These are phyloP conservation scores for Elongisporangium prolatum DNA, from an alignment of 352 stramenopile species.

Conservation along the genomic window DNA sequence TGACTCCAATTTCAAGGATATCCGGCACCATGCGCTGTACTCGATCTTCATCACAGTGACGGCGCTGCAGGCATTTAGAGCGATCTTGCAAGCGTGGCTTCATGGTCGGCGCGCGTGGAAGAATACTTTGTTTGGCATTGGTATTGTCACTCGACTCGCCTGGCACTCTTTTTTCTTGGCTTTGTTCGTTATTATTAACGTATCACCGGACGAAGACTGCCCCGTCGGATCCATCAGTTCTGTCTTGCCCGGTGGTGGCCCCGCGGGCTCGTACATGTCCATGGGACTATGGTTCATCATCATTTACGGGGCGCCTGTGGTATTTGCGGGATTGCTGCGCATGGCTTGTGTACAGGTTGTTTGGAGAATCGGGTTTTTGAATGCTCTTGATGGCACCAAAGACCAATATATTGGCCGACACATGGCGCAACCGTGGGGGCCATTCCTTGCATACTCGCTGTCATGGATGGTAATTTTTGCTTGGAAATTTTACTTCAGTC, in stretches of 20 bases:
- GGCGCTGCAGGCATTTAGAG: conserved; percentile 54
- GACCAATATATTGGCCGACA: conserved; percentile 75
- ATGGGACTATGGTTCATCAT: conserved; percentile 52
- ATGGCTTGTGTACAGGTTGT: conserved; percentile 47
- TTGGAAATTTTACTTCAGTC: conserved; percentile 74
- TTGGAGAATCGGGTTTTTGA: conserved; percentile 61
- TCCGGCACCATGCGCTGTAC: conserved; percentile 67
- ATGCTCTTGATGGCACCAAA: conserved; percentile 59
- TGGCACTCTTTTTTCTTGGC: conserved; percentile 76
- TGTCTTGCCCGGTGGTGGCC: conserved; percentile 40
- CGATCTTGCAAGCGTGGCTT: conserved; percentile 73
- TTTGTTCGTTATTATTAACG: conserved; percentile 51
- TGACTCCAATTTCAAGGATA: conserved; percentile 34
- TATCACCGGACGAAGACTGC: conserved; percentile 54
- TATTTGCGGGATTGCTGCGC: conserved; percentile 36
- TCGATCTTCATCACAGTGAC: conserved; percentile 63
- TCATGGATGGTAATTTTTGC: conserved; percentile 74
- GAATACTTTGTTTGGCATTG: conserved; percentile 48
- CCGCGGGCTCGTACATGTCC: conserved; percentile 47
- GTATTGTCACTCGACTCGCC: conserved; percentile 57
- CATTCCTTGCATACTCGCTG: conserved; percentile 54
- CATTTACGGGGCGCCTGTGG: conserved; percentile 60
- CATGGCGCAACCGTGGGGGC: conserved; percentile 56
- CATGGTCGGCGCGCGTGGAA: conserved; percentile 63
- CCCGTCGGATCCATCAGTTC: conserved; percentile 39